phyloP scores from a whole-genome alignment of 108 stramenopile genomes.

The Nitzschia putrida region DNA sequence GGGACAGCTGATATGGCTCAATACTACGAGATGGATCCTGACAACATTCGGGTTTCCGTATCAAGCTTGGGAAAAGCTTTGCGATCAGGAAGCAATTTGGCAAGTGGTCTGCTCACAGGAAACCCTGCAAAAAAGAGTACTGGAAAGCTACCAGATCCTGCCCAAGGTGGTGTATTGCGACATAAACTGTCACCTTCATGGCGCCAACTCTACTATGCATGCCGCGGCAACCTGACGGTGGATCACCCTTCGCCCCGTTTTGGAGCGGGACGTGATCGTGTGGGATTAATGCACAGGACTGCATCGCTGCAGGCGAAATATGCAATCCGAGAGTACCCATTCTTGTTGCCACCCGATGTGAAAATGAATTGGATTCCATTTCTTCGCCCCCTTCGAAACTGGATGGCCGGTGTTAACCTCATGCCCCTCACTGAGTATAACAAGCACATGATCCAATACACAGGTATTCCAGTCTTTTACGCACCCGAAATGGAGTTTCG shows the following conservation, averaged over 20 bases:
- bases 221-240: slow-evolving; percentile 24
- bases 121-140: slow-evolving; percentile 59
- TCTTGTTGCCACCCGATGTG: slow-evolving; percentile 55
- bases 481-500: slow-evolving; percentile 55
- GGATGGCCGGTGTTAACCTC: slow-evolving; percentile 23
- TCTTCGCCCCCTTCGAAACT: slow-evolving; percentile 17
- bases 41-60: slow-evolving; percentile 69
- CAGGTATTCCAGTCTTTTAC: slow-evolving; percentile 82
- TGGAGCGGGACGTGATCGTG: slow-evolving; percentile 73
- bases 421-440: slow-evolving; percentile 10
- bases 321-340: not conserved
- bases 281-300: slow-evolving; percentile 51
- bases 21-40: slow-evolving; percentile 70
- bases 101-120: slow-evolving; percentile 75
- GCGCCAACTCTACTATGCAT: slow-evolving; percentile 81
- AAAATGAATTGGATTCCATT: slow-evolving; percentile 57
- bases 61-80: slow-evolving; percentile 71
- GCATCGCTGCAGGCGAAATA: slow-evolving; percentile 9
- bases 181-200: slow-evolving; percentile 84
- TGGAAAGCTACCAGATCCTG: slow-evolving; percentile 54
- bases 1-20: slow-evolving; percentile 70
- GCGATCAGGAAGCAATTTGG: slow-evolving; percentile 62
- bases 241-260: no score
- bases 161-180: slow-evolving; percentile 73
- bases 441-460: slow-evolving; percentile 68